Conservation (phyloP, 2,329 filamentous ascomycete genomes). For the Neocucurbitaria cava region DNA sequence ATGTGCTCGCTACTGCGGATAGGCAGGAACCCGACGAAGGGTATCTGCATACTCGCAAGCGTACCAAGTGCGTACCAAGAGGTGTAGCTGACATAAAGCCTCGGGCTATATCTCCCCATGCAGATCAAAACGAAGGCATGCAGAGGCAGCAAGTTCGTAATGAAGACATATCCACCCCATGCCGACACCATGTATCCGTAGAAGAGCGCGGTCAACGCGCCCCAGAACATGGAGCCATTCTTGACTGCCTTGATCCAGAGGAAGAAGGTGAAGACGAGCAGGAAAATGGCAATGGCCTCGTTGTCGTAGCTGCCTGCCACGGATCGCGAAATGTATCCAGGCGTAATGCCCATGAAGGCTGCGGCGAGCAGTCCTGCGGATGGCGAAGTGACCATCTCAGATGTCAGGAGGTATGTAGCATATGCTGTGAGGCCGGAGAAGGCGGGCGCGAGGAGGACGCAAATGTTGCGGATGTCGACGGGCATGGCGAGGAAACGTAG, state of each 20-base stretch:
- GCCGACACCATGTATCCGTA: conserved; percentile 99
- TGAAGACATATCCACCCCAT: conserved; percentile 99
- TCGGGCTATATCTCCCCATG: conserved; percentile 95
- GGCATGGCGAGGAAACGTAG: conserved; percentile 88
- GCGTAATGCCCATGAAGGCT: conserved; percentile 95
- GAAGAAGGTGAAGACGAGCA: conserved; percentile 97
- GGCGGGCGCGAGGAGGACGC: conserved; percentile 90
- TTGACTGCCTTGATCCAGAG: conserved; percentile 99
- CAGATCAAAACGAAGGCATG: conserved; percentile 93
- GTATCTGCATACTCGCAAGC: conserved; percentile 98
- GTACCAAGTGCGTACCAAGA: conserved; percentile 98
- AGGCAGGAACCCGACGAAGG: conserved; percentile 96
- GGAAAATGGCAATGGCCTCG: conserved; percentile 98
- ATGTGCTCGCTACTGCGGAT: conserved; percentile 98
- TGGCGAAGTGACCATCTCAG: conserved; percentile 94
- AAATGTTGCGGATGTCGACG: conserved; percentile 98
- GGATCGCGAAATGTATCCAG: conserved; percentile 96
- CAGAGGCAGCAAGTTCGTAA: conserved; percentile 93
- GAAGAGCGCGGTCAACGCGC: conserved; percentile 89
- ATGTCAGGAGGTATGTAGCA: conserved; percentile 92
- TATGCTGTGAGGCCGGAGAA: conserved; percentile 95
- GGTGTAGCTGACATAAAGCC: conserved; percentile 94
- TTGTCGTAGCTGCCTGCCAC: conserved; percentile 99
- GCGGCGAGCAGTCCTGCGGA: conserved; percentile 95
- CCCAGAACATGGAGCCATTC: conserved; percentile 95